phyloP scores from a whole-genome alignment of 106 monocot genomes.

The Dendrobium huoshanense region DNA sequence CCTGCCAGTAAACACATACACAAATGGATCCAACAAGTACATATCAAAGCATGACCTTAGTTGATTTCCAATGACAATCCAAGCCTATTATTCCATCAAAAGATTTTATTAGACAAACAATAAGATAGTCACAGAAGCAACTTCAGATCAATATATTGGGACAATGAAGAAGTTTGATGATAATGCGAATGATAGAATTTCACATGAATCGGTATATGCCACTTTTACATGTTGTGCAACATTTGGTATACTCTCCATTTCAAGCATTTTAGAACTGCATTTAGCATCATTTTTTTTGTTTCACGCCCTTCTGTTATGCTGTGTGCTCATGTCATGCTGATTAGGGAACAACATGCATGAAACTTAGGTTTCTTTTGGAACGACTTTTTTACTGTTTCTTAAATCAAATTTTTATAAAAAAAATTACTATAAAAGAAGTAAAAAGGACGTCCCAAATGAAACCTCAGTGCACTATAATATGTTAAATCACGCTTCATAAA shows the following conservation, averaged over 20 bases:
- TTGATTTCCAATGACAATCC: too few species aligned
- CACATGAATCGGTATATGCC: not conserved
- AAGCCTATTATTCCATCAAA: too few species aligned
- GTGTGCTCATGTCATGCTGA: not conserved
- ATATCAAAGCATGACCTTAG: too few species aligned
- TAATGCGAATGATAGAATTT: not conserved
- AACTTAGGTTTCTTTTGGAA: not conserved
- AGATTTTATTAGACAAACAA: too few species aligned
- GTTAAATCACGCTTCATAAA: not conserved
- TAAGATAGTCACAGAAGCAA: not conserved
- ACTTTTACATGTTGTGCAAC: not conserved
- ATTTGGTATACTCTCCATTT: not conserved
- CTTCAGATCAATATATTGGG: not conserved
- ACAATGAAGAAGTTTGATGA: not conserved
- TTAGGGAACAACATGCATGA: not conserved
- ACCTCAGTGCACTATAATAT: not conserved
- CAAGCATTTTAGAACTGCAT: not conserved
- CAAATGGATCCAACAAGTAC: too few species aligned
- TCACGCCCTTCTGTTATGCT: not conserved
- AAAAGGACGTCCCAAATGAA: too few species aligned
- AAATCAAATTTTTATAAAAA: too few species aligned
- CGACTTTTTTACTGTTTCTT: too few species aligned
- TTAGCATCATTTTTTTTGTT: not conserved
- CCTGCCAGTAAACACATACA: too few species aligned
- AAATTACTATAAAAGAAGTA: too few species aligned